phyloP scores from a whole-genome alignment of 306 rosid species.

The Ormosia emarginata region DNA sequence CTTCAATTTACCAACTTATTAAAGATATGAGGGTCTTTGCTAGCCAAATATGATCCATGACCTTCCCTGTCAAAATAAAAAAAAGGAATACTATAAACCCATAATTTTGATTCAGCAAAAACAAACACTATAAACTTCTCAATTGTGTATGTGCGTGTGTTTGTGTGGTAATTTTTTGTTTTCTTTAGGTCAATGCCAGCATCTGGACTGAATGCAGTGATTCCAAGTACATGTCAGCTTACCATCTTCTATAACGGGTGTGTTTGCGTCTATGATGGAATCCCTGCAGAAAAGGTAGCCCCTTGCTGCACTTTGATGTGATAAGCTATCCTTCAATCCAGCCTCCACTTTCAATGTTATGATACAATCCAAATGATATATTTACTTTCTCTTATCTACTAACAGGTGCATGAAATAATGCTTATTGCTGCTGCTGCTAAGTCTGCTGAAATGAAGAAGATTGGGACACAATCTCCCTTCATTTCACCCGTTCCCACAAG shows the following conservation, averaged over 20 bases:
- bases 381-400: neutral
- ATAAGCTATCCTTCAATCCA: neutral
- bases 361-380: neutral
- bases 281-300: slow-evolving; percentile 66
- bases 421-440: slow-evolving; percentile 50
- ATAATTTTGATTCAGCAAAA: neutral
- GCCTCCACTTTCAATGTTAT: neutral
- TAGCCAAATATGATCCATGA: neutral
- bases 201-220: slow-evolving; percentile 32
- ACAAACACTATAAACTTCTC: neutral
- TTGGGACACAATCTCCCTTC: slow-evolving; percentile 30
- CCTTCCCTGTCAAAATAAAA: neutral
- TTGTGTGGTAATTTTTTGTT: neutral
- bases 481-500: slow-evolving; percentile 42
- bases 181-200: slow-evolving; percentile 34
- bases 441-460: slow-evolving; percentile 39
- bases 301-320: neutral
- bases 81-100: neutral
- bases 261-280: slow-evolving; percentile 52
- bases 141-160: neutral
- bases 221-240: slow-evolving; percentile 37
- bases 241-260: slow-evolving; percentile 63
- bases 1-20: neutral
- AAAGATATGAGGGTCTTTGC: neutral
- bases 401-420: slow-evolving; percentile 59